Evolutionary conservation across 1,284 basidiomycete genomes (phyloP).

Genomic region (Irpex sp.): DNA sequence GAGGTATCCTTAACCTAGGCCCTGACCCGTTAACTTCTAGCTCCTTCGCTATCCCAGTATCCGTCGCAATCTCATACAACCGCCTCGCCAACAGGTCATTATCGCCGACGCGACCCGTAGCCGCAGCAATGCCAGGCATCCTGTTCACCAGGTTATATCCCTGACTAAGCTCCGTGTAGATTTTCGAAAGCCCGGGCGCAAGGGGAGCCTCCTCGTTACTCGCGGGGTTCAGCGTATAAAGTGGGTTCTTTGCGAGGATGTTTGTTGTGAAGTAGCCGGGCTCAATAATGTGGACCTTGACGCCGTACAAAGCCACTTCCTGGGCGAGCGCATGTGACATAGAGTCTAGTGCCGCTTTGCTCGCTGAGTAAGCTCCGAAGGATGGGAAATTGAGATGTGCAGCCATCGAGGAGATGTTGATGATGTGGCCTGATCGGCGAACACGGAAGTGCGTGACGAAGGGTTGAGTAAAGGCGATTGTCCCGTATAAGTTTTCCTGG

Average conservation of each 20-base stretch:
- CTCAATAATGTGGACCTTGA: constrained; percentile 24
- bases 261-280: constrained; percentile 30
- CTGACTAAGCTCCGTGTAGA: constrained; percentile 21
- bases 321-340: constrained; percentile 25
- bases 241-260: constrained; percentile 18
- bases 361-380: constrained; percentile 23
- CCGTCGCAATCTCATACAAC: constrained; percentile 23
- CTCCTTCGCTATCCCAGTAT: constrained; percentile 16
- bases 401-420: constrained; percentile 24
- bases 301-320: constrained; percentile 26
- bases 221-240: background rate
- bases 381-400: constrained; percentile 13
- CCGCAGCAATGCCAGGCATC: constrained; percentile 8
- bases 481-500: constrained; percentile 30
- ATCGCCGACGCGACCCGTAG: constrained; percentile 18
- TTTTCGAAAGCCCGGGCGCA: background rate
- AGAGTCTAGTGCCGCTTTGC: constrained; percentile 27
- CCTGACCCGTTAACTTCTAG: constrained; percentile 1
- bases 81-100: constrained; percentile 14
- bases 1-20: constrained; percentile 18
- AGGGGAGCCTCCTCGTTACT: background rate
- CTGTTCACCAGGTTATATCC: constrained; percentile 14
- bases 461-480: constrained; percentile 27
- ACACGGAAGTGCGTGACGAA: constrained; percentile 26
- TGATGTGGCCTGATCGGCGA: constrained; percentile 22